These are phyloP conservation scores for Backusella circina DNA, from an alignment of 192 early-diverging fungal species.

Conservation along the genomic window DNA sequence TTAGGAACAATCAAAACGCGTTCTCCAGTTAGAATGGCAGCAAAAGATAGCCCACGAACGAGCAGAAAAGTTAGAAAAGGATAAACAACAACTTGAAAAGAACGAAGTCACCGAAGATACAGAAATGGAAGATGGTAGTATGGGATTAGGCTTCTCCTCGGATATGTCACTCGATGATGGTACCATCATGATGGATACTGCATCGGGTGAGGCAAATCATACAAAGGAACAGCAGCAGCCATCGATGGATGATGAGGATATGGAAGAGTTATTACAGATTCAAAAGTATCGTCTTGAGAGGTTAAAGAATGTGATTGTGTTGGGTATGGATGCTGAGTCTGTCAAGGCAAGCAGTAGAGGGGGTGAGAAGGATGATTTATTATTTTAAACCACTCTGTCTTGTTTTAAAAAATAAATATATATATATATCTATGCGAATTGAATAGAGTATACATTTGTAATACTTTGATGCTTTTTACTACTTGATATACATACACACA, in stretches of 20 bases:
- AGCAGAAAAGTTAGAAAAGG: constrained; percentile 10
- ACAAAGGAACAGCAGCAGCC: background rate
- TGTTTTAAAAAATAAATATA: background rate
- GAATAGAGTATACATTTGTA: too few species aligned
- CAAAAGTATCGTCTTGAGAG: constrained; percentile 29
- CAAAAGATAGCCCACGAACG: constrained; percentile 10
- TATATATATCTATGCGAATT: too few species aligned
- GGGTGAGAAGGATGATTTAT: constrained; percentile 25
- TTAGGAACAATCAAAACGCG: constrained; percentile 36
- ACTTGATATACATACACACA: too few species aligned
- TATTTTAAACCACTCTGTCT: too few species aligned
- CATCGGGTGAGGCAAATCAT: background rate
- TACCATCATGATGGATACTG: constrained; percentile 8
- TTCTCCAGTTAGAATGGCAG: constrained; percentile 21
- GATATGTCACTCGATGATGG: constrained; percentile 6
- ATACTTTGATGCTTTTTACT: too few species aligned
- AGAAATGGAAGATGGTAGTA: constrained; percentile 6
- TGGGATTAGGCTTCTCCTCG: constrained; percentile 1
- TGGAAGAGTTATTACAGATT: constrained; percentile 28
- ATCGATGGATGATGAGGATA: constrained; percentile 27
- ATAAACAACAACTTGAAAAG: constrained; percentile 7
- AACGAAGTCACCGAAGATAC: background rate
- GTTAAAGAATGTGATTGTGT: constrained; percentile 24
- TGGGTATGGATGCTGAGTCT: constrained; percentile 26
- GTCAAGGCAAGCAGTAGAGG: constrained; percentile 19